phyloP scores from a whole-genome alignment of 2,329 filamentous ascomycete species.

The Exserohilum rostratum region DNA sequence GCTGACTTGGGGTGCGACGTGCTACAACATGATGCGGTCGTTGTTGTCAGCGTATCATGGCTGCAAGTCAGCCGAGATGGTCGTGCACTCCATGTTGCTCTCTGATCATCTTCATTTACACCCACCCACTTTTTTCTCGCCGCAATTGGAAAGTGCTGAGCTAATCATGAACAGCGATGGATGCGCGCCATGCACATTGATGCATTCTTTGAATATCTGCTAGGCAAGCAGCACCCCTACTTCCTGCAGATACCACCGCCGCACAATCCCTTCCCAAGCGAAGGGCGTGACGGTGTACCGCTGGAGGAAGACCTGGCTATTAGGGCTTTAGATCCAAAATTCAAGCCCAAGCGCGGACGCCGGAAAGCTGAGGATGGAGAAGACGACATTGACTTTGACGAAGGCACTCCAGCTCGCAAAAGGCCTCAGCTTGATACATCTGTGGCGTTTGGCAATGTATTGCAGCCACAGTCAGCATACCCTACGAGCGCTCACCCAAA shows the following conservation, averaged over 20 bases:
- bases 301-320: constrained; percentile 89
- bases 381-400: constrained; percentile 60
- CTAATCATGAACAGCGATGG: constrained; percentile 69
- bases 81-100: neutral
- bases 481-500: constrained; percentile 63
- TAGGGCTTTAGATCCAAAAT: constrained; percentile 79
- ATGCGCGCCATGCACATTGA: constrained; percentile 97
- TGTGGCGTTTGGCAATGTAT: constrained; percentile 46
- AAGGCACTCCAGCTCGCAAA: constrained; percentile 56
- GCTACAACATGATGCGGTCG: neutral
- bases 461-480: constrained; percentile 55
- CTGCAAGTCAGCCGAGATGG: constrained; percentile 2
- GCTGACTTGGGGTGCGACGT: neutral
- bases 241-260: constrained; percentile 75
- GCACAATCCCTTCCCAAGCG: constrained; percentile 66
- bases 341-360: constrained; percentile 65
- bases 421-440: constrained; percentile 66
- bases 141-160: neutral
- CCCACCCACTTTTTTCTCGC: neutral
- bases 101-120: neutral
- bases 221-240: constrained; percentile 78
- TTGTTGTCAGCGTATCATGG: neutral
- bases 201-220: constrained; percentile 89
- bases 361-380: constrained; percentile 65
- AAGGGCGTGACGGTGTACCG: constrained; percentile 78